phyloP scores from a whole-genome alignment of 108 stramenopile genomes.

The Thalassiosira profunda region DNA sequence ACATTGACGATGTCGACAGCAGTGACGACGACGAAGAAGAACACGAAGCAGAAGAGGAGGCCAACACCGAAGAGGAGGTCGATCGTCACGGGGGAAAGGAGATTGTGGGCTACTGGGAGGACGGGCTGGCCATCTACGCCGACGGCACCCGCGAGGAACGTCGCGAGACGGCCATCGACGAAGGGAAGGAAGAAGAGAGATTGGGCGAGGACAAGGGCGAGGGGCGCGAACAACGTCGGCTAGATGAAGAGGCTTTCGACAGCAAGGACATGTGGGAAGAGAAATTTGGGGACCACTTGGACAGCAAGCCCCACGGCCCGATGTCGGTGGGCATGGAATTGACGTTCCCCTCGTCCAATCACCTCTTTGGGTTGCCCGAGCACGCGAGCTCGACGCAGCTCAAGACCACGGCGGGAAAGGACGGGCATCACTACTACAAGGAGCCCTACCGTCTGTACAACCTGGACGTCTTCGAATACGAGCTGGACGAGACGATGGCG shows the following conservation, averaged over 20 bases:
- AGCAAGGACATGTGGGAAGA: slow-evolving; percentile 95
- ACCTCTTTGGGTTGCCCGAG: slow-evolving; percentile 97
- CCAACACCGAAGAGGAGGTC: slow-evolving; percentile 30
- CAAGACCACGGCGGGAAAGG: slow-evolving; percentile 78
- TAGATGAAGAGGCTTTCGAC: slow-evolving; percentile 65
- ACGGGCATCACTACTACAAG: slow-evolving; percentile 69
- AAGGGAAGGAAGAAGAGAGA: slow-evolving; percentile 43
- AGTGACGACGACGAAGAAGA: slow-evolving; percentile 25
- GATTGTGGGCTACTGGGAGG: slow-evolving; percentile 94
- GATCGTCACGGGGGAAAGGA: slow-evolving; percentile 76
- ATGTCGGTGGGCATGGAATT: slow-evolving; percentile 97
- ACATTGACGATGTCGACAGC: slow-evolving; percentile 32
- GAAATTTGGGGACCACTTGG: slow-evolving; percentile 89
- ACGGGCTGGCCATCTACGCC: slow-evolving; percentile 91
- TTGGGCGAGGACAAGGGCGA: slow-evolving; percentile 48
- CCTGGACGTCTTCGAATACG: slow-evolving; percentile 99
- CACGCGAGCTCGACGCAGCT: slow-evolving; percentile 94
- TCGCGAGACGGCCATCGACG: slow-evolving; percentile 25
- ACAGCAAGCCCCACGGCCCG: slow-evolving; percentile 93
- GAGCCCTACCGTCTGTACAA: slow-evolving; percentile 99
- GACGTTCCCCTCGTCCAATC: slow-evolving; percentile 77
- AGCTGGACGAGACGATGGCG: slow-evolving; percentile 98
- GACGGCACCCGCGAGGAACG: slow-evolving; percentile 89
- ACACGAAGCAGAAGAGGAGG: too few relatives aligned
- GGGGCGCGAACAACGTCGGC: slow-evolving; percentile 61